phyloP scores from a whole-genome alignment of 164 flowering plant species.

The Vitis rupestris region DNA sequence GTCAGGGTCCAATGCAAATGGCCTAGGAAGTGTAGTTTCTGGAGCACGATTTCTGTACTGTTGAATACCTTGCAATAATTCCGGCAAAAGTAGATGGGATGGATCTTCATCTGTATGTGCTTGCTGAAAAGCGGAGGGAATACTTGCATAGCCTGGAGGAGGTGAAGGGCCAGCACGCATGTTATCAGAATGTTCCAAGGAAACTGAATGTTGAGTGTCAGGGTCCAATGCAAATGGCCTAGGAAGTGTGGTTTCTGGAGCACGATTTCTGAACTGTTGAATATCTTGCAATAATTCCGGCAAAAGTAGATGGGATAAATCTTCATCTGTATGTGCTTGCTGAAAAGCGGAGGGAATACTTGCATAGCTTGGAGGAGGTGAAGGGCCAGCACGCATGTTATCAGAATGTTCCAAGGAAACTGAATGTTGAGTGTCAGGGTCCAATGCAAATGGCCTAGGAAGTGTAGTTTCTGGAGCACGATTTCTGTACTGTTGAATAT shows the following conservation, averaged over 20 bases:
- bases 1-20: slow-evolving; percentile 43
- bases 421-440: slow-evolving; percentile 53
- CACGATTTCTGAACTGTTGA: neutral
- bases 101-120: slow-evolving; percentile 15
- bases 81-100: slow-evolving; percentile 26
- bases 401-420: slow-evolving; percentile 37
- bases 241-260: too few species aligned
- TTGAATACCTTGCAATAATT: neutral
- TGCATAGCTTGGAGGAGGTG: too few species aligned
- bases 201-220: too few species aligned
- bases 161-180: slow-evolving; percentile 43
- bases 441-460: slow-evolving; percentile 41
- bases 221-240: too few species aligned
- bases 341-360: too few species aligned
- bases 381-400: too few species aligned
- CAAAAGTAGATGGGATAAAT: too few species aligned
- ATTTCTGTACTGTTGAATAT: neutral
- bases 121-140: slow-evolving; percentile 51
- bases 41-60: slow-evolving; percentile 5
- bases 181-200: slow-evolving; percentile 24
- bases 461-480: neutral
- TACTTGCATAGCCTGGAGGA: slow-evolving; percentile 47
- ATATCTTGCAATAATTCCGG: too few species aligned
- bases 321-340: too few species aligned
- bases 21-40: slow-evolving; percentile 23